phyloP scores from a whole-genome alignment of 2,329 filamentous ascomycete species.

The Aspergillus pseudonomiae region DNA sequence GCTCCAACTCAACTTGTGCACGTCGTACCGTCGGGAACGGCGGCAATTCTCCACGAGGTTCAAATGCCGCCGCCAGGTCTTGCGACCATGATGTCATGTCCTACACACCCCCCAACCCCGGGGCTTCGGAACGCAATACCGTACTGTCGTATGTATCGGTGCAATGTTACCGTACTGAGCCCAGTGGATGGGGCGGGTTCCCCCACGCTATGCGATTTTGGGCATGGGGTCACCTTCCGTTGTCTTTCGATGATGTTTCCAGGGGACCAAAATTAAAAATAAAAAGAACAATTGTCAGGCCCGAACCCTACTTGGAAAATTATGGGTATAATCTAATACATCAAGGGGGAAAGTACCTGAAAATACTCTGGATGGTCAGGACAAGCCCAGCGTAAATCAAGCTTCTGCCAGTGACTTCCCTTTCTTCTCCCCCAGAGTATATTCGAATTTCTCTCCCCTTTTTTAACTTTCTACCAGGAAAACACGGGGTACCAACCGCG shows the following conservation, averaged over 20 bases:
- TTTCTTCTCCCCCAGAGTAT: neutral
- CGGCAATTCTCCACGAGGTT: neutral
- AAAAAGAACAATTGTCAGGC: neutral
- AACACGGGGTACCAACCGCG: neutral
- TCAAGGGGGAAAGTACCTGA: neutral
- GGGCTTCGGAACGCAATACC: neutral
- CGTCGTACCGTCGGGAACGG: neutral
- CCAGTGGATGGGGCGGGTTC: slow-evolving; percentile 1
- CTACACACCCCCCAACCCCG: neutral
- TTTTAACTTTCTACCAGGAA: neutral
- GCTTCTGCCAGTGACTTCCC: neutral
- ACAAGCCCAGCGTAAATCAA: neutral
- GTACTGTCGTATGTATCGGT: neutral
- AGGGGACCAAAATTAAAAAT: neutral
- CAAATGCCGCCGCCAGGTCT: neutral
- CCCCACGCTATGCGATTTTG: slow-evolving; percentile 8
- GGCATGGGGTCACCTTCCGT: neutral
- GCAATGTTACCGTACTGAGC: slow-evolving; percentile 4
- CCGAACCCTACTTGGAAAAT: neutral
- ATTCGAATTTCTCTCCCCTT: neutral
- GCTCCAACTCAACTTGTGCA: neutral
- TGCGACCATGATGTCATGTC: neutral
- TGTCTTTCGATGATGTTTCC: slow-evolving; percentile 7
- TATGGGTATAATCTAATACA: neutral
- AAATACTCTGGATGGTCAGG: neutral